These are phyloP conservation scores for Podospora sp. DNA, from an alignment of 495 filamentous ascomycete genomes.

Conservation along the genomic window DNA sequence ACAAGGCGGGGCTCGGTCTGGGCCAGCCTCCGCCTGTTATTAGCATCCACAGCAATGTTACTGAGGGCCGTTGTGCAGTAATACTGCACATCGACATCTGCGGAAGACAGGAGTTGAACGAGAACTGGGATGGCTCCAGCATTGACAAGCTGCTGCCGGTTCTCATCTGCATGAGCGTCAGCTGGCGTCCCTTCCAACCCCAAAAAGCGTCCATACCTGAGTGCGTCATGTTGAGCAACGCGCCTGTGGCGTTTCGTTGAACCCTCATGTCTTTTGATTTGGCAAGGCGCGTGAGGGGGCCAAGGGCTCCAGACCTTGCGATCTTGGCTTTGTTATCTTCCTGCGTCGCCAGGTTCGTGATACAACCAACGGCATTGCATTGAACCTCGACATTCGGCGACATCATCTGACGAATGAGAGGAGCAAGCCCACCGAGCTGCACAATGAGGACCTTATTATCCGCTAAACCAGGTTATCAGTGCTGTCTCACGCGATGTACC, in stretches of 20 bases:
- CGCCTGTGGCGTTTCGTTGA: constrained; percentile 95
- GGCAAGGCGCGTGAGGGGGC: constrained; percentile 84
- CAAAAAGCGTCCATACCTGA: constrained; percentile 63
- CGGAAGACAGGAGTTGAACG: constrained; percentile 86
- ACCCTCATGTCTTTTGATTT: constrained; percentile 99
- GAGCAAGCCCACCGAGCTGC: constrained; percentile 81
- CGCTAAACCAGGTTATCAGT: constrained; percentile 62
- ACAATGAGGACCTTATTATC: constrained; percentile 98
- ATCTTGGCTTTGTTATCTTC: constrained; percentile 99
- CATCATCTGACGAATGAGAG: constrained; percentile 97
- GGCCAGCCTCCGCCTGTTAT: constrained; percentile 86
- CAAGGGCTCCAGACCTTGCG: constrained; percentile 88
- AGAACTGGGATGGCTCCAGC: constrained; percentile 96
- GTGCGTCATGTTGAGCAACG: constrained; percentile 98
- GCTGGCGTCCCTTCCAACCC: neutral
- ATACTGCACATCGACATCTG: constrained; percentile 97
- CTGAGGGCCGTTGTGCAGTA: constrained; percentile 98
- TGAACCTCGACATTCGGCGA: constrained; percentile 98
- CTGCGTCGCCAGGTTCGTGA: constrained; percentile 96
- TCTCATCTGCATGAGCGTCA: constrained; percentile 71
- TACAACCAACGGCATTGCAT: constrained; percentile 98
- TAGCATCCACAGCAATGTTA: constrained; percentile 95
- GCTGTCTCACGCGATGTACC: neutral
- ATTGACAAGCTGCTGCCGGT: constrained; percentile 93
- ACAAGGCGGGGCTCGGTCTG: constrained; percentile 87